phyloP scores from a whole-genome alignment of 2,329 filamentous ascomycete genomes.

The Gaeumannomyces sp. region DNA sequence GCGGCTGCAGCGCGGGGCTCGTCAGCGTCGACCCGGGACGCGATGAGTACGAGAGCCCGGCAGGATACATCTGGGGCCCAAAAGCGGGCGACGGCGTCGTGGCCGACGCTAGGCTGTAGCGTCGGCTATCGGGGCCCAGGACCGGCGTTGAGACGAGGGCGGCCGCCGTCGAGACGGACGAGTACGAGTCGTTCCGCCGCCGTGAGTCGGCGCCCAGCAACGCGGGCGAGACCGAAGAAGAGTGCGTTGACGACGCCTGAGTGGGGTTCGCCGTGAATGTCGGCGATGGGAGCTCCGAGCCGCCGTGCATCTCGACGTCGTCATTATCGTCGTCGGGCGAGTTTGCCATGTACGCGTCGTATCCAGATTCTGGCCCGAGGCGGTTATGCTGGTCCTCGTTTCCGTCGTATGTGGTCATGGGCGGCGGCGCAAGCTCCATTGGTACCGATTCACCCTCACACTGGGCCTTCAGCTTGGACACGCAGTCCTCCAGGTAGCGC shows the following conservation, averaged over 20 bases:
- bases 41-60: conserved; percentile 22
- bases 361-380: neutral
- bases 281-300: conserved; percentile 44
- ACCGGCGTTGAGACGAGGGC: conserved; percentile 33
- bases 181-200: conserved; percentile 44
- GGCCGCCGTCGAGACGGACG: conserved; percentile 40
- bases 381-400: conserved; percentile 1
- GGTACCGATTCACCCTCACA: conserved; percentile 28
- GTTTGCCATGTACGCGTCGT: neutral
- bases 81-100: conserved; percentile 51
- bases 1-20: conserved; percentile 50
- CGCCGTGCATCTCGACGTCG: conserved; percentile 55
- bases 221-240: conserved; percentile 48
- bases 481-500: conserved; percentile 85
- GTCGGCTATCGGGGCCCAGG: conserved; percentile 39
- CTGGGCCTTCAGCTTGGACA: conserved; percentile 68
- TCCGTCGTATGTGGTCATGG: conserved; percentile 51
- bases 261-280: conserved; percentile 30
- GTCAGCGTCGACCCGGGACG: conserved; percentile 48
- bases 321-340: conserved; percentile 30
- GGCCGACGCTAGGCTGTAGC: conserved; percentile 37
- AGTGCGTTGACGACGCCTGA: conserved; percentile 23
- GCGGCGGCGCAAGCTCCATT: conserved; percentile 23
- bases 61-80: conserved; percentile 40
- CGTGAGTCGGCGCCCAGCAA: conserved; percentile 39